These are phyloP conservation scores for Corymbia maculata DNA, from an alignment of 345 rosid species.

Conservation along the genomic window DNA sequence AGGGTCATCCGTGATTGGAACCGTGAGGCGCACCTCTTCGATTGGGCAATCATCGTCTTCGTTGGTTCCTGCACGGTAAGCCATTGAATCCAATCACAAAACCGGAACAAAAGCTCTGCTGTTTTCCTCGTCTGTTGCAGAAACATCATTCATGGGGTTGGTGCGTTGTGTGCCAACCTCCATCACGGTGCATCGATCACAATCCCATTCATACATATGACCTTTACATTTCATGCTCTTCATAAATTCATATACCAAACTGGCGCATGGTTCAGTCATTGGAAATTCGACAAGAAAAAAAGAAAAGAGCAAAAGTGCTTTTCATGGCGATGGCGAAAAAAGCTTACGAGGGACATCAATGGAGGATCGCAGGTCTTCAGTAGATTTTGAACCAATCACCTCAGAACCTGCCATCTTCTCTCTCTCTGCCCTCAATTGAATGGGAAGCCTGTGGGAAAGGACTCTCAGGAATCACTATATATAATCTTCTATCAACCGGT, in stretches of 20 bases:
- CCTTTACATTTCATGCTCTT: background rate
- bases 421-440: background rate
- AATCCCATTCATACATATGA: background rate
- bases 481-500: background rate
- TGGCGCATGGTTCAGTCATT: background rate
- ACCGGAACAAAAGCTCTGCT: background rate
- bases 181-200: background rate
- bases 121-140: background rate
- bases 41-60: constrained; percentile 32
- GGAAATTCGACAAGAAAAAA: background rate
- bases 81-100: background rate
- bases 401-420: background rate
- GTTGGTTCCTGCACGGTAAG: background rate
- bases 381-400: background rate
- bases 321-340: background rate
- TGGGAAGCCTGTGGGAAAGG: background rate
- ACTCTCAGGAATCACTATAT: background rate
- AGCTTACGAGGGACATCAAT: background rate
- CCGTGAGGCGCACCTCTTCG: constrained; percentile 39
- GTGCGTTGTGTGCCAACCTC: background rate
- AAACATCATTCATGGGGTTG: background rate
- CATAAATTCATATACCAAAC: background rate
- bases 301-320: background rate
- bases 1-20: constrained; percentile 30
- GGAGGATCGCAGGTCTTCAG: background rate